Conservation (phyloP, 2,329 filamentous ascomycete species). For the Apiospora rasikravindrae region DNA sequence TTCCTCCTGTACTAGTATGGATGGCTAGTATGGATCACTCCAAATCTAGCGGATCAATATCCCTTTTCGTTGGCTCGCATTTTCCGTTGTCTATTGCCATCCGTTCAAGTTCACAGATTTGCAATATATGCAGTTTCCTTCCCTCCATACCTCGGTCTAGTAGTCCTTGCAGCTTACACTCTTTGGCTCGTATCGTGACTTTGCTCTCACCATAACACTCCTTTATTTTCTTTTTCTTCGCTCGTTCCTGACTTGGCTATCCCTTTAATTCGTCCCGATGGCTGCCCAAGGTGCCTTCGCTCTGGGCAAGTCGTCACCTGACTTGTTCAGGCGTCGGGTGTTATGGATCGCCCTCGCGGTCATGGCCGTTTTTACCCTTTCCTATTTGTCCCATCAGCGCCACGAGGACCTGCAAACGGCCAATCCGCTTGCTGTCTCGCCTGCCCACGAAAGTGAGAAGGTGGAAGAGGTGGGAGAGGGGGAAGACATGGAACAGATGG, state of each 20-base stretch:
- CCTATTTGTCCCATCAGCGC: not conserved
- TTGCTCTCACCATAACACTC: not conserved
- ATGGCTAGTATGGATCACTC: not conserved
- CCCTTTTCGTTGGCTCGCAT: not conserved
- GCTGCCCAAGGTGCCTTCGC: not conserved
- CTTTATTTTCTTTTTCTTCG: not conserved
- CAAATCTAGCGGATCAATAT: not conserved
- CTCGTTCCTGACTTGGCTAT: not conserved
- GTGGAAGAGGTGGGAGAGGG: not conserved
- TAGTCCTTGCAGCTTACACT: not conserved
- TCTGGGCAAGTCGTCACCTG: not conserved
- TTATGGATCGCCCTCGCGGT: not conserved
- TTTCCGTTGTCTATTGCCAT: not conserved
- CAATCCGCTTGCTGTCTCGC: too few relatives aligned
- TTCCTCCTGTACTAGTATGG: not conserved
- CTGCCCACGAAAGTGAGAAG: not conserved
- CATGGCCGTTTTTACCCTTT: not conserved
- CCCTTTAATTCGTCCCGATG: not conserved
- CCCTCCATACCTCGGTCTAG: not conserved
- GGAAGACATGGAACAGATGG: not conserved
- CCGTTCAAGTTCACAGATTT: not conserved
- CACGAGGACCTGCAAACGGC: not conserved
- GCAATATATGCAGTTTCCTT: not conserved
- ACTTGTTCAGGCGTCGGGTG: not conserved
- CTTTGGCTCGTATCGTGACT: not conserved